Base-by-base conservation (phyloP, 345 rosid genomes). In the Arabidopsis arenosa region DNA sequence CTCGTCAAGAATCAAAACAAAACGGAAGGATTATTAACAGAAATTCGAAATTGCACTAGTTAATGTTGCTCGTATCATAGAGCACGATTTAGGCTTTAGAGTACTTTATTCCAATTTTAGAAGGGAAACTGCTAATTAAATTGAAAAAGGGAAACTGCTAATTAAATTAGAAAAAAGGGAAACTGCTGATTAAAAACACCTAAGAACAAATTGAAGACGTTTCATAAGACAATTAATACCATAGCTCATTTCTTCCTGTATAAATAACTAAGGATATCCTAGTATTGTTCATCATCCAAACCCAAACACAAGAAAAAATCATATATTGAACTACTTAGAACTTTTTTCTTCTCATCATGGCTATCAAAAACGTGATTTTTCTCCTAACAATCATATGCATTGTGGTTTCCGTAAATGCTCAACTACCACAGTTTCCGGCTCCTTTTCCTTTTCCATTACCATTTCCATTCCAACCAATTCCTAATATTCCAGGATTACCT, bases 341-440 rank as follows among this genome's bases (percentile, higher is more conserved):
- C 30, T 6, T 3, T 33, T 12, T 21, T 10, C 1, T 28, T 14
- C 4, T 51, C 60, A 51, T 14, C 36, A 66, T 67, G 61, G 21
- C 36, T 36, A 53, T 39, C 6, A 40, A 68, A 15, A 26, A 68
- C 7, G 1, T 68, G 10, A 4, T 51, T 18, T 66, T 36, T 36
- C 40, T 15, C 43, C 1, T 68, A 41, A 0, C 2, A 1, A 4
- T 41, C 7, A 8, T 69, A 41, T 55, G 63, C 6, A 3, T 55
- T 17, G 7, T 30, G n/a, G 40, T 54, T 4, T 67, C 40, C 2
- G 15, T 30, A 41, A 68, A 69, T 28, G 54, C 63, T 11, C 73
- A 69, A 15, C 5, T 55, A 11, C 73, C 53, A 43, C 54, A 67
- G 0, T 63, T 45, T 28, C 30, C 4, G 4, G 30, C 30, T 18